Percentiles rank a stretch among this genome's conserved stretches.
Conservation (phyloP, 2,329 filamentous ascomycete genomes). For the Aspergillus sp. region DNA sequence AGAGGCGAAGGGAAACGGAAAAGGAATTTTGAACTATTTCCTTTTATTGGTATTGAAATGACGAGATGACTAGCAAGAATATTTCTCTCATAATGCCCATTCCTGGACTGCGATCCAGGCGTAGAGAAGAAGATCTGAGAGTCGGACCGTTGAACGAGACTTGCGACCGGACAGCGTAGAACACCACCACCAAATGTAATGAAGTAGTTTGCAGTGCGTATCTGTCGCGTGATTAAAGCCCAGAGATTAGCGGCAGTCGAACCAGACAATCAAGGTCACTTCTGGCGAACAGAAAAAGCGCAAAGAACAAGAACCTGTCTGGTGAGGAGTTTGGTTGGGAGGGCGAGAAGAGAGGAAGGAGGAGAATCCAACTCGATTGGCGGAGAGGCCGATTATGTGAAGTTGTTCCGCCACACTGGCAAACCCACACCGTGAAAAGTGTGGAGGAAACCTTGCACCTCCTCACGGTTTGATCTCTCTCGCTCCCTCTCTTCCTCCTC, state of each 20-base stretch:
- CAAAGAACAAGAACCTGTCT: not conserved
- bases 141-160: not conserved
- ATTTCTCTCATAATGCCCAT: not conserved
- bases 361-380: constrained; percentile 14
- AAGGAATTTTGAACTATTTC: not conserved
- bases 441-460: constrained; percentile 30
- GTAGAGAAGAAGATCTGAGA: not conserved
- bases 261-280: not conserved
- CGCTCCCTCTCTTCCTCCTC: not conserved
- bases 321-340: constrained; percentile 12
- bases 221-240: not conserved
- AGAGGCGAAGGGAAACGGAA: constrained; percentile 1
- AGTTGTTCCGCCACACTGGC: constrained; percentile 29
- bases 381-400: constrained; percentile 18
- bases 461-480: not conserved
- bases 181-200: not conserved
- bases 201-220: not conserved
- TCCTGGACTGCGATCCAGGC: not conserved
- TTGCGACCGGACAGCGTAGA: constrained; percentile 3
- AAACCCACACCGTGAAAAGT: constrained; percentile 34
- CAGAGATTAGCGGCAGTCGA: not conserved
- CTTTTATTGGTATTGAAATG: constrained; percentile 4
- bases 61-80: constrained; percentile 9
- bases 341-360: constrained; percentile 14
- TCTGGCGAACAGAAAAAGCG: not conserved